Evolutionary conservation across 2,329 filamentous ascomycete species (phyloP).

Genomic region (Ophiognomonia clavigignenti-juglandacearum): DNA sequence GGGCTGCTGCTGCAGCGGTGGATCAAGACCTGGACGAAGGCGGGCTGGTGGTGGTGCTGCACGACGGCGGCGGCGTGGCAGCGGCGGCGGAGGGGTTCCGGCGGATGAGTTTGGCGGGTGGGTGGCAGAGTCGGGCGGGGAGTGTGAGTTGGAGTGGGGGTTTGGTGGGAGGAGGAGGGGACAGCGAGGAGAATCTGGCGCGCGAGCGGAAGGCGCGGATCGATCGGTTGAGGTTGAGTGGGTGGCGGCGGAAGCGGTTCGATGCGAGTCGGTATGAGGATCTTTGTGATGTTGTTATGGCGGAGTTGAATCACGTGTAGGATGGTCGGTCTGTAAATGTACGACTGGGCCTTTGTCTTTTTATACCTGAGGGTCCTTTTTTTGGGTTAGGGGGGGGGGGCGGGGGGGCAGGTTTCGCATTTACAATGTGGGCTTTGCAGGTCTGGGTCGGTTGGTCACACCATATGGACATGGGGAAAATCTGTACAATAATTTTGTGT

Average conservation of each 20-base stretch:
- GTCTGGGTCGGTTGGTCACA: no score
- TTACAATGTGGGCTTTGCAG: no score
- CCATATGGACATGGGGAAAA: no score
- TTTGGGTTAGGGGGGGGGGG: no score
- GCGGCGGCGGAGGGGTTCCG: conserved; percentile 1
- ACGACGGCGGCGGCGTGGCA: background rate
- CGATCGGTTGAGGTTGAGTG: conserved; percentile 46
- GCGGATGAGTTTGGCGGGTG: conserved; percentile 11
- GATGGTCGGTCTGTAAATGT: no score
- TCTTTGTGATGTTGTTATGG: conserved; percentile 45
- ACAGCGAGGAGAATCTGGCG: conserved; percentile 31
- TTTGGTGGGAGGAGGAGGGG: conserved; percentile 19
- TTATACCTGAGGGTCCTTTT: no score
- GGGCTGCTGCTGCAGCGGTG: no score
- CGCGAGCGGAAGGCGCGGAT: conserved; percentile 47
- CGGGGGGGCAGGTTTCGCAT: no score
- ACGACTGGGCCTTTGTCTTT: no score
- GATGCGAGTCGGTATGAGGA: conserved; percentile 48
- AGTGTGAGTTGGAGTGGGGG: background rate
- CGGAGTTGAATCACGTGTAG: conserved; percentile 47
- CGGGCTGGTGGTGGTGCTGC: conserved; percentile 3
- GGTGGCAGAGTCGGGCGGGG: background rate
- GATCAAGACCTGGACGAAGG: no score
- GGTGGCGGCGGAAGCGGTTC: conserved; percentile 54
- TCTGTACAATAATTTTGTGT: no score